These are phyloP conservation scores for Aaosphaeria arxii DNA, from an alignment of 2,329 filamentous ascomycete species.

Conservation along the genomic window DNA sequence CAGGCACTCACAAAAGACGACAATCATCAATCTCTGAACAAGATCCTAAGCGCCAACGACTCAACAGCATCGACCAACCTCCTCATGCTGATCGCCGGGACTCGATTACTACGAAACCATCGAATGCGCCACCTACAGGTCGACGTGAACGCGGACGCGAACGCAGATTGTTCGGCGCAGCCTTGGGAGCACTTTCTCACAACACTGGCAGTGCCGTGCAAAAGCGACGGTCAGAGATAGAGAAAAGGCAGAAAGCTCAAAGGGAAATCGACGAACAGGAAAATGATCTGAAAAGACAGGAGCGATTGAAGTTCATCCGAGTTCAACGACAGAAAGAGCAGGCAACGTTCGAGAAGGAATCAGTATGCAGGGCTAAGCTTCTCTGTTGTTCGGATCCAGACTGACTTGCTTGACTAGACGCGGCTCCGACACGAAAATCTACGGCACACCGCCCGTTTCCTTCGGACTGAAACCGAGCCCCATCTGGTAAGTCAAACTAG, in stretches of 20 bases:
- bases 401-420: slow-evolving; percentile 56
- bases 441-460: slow-evolving; percentile 67
- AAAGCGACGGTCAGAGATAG: slow-evolving; percentile 74
- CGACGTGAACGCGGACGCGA: slow-evolving; percentile 72
- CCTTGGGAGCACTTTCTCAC: slow-evolving; percentile 76
- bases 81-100: slow-evolving; percentile 14
- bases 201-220: slow-evolving; percentile 58
- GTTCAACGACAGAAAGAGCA: slow-evolving; percentile 66
- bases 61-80: slow-evolving; percentile 36
- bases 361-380: slow-evolving; percentile 53
- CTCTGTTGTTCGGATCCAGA: neutral
- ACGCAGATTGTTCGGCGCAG: slow-evolving; percentile 78
- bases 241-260: slow-evolving; percentile 76
- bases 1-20: slow-evolving; percentile 46
- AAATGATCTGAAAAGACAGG: slow-evolving; percentile 64
- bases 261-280: slow-evolving; percentile 69
- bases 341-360: slow-evolving; percentile 69
- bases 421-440: slow-evolving; percentile 69
- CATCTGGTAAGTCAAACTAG: slow-evolving; percentile 61
- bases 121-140: slow-evolving; percentile 52
- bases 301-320: slow-evolving; percentile 62
- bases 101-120: slow-evolving; percentile 22
- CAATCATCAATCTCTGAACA: slow-evolving; percentile 53
- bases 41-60: slow-evolving; percentile 52
- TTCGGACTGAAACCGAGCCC: slow-evolving; percentile 70